phyloP scores from a whole-genome alignment of 2,329 filamentous ascomycete species.

The Clarireedia homoeocarpa region DNA sequence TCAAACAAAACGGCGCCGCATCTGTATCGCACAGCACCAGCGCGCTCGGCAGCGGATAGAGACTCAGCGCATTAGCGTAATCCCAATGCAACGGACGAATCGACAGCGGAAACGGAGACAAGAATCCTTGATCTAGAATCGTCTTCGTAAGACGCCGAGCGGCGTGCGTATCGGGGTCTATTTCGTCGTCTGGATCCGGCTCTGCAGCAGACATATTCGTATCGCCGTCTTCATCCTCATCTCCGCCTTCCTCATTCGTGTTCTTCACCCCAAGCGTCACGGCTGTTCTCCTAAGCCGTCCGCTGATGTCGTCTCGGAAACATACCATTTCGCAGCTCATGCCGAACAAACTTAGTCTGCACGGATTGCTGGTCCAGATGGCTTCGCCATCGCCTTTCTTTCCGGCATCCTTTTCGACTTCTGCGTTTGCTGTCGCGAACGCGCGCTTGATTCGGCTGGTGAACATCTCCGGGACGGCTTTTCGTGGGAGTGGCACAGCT shows the following conservation, averaged over 20 bases:
- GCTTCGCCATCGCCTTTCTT: slow-evolving; percentile 58
- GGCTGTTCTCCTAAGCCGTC: slow-evolving; percentile 67
- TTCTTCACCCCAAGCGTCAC: slow-evolving; percentile 52
- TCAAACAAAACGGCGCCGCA: slow-evolving; percentile 74
- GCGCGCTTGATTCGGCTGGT: slow-evolving; percentile 77
- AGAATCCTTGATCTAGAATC: slow-evolving; percentile 79
- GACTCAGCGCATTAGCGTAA: slow-evolving; percentile 62
- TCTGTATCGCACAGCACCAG: slow-evolving; percentile 78
- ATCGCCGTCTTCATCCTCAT: slow-evolving; percentile 24
- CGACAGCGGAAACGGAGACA: slow-evolving; percentile 78
- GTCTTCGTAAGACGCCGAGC: slow-evolving; percentile 83
- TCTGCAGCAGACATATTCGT: slow-evolving; percentile 12
- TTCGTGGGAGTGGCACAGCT: slow-evolving; percentile 60
- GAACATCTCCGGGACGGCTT: slow-evolving; percentile 77
- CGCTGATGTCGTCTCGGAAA: slow-evolving; percentile 79
- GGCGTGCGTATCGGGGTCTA: slow-evolving; percentile 38
- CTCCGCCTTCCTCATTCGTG: slow-evolving; percentile 5
- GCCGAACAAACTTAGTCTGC: slow-evolving; percentile 76
- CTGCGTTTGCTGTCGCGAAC: slow-evolving; percentile 70
- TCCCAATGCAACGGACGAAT: slow-evolving; percentile 86
- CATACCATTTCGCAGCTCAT: slow-evolving; percentile 81
- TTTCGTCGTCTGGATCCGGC: slow-evolving; percentile 3
- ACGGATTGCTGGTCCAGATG: slow-evolving; percentile 84
- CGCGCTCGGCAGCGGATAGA: slow-evolving; percentile 84
- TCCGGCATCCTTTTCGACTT: slow-evolving; percentile 45